These are phyloP conservation scores for Xylariaceae sp. DNA, from an alignment of 2,329 filamentous ascomycete species.

Conservation along the genomic window DNA sequence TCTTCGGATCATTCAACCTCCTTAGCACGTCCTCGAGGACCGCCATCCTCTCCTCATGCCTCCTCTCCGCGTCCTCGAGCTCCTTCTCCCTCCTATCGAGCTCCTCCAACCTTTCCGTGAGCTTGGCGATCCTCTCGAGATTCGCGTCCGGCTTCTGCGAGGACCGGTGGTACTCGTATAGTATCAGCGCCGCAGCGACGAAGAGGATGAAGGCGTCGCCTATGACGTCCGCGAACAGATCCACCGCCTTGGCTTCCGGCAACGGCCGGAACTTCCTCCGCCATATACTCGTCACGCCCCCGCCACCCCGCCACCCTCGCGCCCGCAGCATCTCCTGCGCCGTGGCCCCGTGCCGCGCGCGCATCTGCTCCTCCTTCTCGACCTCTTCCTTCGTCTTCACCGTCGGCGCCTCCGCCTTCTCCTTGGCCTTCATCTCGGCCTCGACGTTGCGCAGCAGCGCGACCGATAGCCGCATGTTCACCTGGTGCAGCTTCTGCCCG, in stretches of 20 bases:
- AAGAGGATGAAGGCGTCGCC: slow-evolving; percentile 59
- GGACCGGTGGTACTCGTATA: slow-evolving; percentile 57
- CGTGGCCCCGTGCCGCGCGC: slow-evolving; percentile 38
- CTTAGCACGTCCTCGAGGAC: slow-evolving; percentile 50
- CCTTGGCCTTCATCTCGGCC: slow-evolving; percentile 53
- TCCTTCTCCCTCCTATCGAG: slow-evolving; percentile 46
- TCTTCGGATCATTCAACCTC: slow-evolving; percentile 49
- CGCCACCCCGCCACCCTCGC: slow-evolving; percentile 21
- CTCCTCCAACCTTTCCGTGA: slow-evolving; percentile 44
- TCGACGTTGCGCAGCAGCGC: slow-evolving; percentile 52
- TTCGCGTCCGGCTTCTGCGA: slow-evolving; percentile 57
- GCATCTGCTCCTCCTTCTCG: slow-evolving; percentile 47
- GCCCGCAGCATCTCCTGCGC: slow-evolving; percentile 28
- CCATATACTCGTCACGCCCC: slow-evolving; percentile 54
- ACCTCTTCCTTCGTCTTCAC: slow-evolving; percentile 60
- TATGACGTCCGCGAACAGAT: slow-evolving; percentile 60
- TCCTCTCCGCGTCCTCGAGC: slow-evolving; percentile 43
- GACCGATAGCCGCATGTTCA: slow-evolving; percentile 61
- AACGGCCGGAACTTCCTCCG: slow-evolving; percentile 55
- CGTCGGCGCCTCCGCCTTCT: slow-evolving; percentile 58
- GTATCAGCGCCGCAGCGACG: slow-evolving; percentile 51
- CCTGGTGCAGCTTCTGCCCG: slow-evolving; percentile 59
- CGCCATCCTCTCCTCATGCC: slow-evolving; percentile 41
- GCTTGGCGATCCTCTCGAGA: slow-evolving; percentile 46
- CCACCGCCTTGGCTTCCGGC: slow-evolving; percentile 61